Evolutionary conservation across 345 rosid genomes (phyloP).

Genomic region (Euphorbia pulcherrima): DNA sequence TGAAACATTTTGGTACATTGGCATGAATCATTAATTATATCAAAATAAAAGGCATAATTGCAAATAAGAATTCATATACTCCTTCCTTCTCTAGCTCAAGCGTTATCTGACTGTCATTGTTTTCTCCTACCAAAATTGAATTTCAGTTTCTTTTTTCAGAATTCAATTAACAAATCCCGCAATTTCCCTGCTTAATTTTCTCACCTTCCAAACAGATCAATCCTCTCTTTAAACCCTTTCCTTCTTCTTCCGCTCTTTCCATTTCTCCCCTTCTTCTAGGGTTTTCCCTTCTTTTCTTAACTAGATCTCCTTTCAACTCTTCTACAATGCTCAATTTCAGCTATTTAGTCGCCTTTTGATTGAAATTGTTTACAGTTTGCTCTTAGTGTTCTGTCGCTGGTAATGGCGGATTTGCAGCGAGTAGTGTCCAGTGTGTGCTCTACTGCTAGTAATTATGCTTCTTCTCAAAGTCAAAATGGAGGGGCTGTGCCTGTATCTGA

Average conservation of each 20-base stretch:
- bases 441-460: constrained; percentile 15
- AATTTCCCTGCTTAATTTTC: background rate
- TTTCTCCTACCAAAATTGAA: constrained; percentile 3
- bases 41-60: too few relatives aligned
- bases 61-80: background rate
- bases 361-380: too few relatives aligned
- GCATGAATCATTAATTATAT: too few relatives aligned
- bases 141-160: background rate
- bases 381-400: background rate
- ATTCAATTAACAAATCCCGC: constrained; percentile 9
- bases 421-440: constrained; percentile 24
- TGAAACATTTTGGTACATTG: too few relatives aligned
- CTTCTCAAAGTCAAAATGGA: constrained; percentile 12
- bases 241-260: background rate
- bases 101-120: background rate
- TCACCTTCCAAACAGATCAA: background rate
- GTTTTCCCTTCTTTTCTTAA: too few relatives aligned
- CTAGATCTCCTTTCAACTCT: background rate
- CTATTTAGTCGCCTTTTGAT: background rate
- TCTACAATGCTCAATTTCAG: constrained; percentile 10
- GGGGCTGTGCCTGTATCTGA: constrained; percentile 32
- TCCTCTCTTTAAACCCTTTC: background rate
- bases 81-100: background rate
- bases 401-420: constrained; percentile 40
- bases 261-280: background rate